These are phyloP conservation scores for Parietaria judaica DNA, from an alignment of 306 rosid species.

Conservation along the genomic window DNA sequence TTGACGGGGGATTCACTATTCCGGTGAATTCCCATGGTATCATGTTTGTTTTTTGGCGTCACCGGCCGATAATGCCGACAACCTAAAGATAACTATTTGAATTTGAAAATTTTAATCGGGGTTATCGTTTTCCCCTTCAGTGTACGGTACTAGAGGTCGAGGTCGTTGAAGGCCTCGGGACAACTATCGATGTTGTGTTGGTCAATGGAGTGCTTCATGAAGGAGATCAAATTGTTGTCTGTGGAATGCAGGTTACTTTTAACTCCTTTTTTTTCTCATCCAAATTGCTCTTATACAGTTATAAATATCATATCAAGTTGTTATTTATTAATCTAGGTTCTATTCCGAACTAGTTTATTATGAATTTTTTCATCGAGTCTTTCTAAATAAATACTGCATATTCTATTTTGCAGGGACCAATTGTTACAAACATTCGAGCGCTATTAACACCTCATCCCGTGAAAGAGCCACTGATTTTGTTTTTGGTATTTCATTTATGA, in stretches of 20 bases:
- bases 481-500: background rate
- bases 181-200: conserved; percentile 89
- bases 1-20: no score
- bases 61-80: no score
- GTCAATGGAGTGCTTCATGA: conserved; percentile 92
- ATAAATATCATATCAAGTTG: no score
- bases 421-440: conserved; percentile 77
- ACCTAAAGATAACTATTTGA: no score
- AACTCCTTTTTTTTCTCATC: background rate
- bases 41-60: no score
- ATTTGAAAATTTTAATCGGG: no score
- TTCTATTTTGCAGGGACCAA: conserved; percentile 52
- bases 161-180: conserved; percentile 93
- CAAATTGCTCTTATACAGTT: no score
- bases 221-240: conserved; percentile 92
- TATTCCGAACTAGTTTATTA: no score
- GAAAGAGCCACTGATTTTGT: conserved; percentile 94
- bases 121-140: conserved; percentile 24
- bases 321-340: no score
- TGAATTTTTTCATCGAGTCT: background rate
- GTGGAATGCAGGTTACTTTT: conserved; percentile 86
- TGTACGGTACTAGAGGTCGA: conserved; percentile 93
- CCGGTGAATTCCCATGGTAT: no score
- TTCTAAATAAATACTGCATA: background rate
- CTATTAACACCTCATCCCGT: conserved; percentile 93